These are phyloP conservation scores for Stemphylium beticola DNA, from an alignment of 2,329 filamentous ascomycete species.

Conservation along the genomic window DNA sequence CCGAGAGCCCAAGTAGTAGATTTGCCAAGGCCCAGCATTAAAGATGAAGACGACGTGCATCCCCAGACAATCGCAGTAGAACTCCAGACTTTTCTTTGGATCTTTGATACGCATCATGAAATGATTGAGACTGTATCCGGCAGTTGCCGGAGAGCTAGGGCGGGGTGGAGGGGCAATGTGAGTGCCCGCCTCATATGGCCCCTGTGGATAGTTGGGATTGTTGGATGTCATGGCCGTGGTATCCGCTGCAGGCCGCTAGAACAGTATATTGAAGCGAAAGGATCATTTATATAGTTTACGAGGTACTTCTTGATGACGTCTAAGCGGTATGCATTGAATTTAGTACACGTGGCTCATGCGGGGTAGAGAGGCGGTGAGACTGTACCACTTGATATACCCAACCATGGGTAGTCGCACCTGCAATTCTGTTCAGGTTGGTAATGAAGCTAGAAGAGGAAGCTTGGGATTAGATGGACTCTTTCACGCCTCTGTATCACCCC, in stretches of 20 bases:
- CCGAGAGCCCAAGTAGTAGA: slow-evolving; percentile 44
- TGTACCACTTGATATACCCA: not conserved
- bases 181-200: slow-evolving; percentile 27
- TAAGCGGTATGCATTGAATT: not conserved
- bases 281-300: not conserved
- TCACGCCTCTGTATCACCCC: no score
- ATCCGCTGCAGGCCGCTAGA: not conserved
- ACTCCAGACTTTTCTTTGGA: slow-evolving; percentile 32
- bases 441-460: not conserved
- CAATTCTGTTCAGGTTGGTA: not conserved
- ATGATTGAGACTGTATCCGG: slow-evolving; percentile 41
- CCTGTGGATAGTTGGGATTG: slow-evolving; percentile 28
- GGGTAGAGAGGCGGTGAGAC: slow-evolving; percentile 2
- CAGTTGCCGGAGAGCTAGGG: slow-evolving; percentile 31
- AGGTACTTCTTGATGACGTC: not conserved
- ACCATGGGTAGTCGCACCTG: no score
- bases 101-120: slow-evolving; percentile 44
- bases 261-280: not conserved
- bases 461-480: no score
- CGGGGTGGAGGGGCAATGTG: slow-evolving; percentile 37
- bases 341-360: slow-evolving; percentile 18
- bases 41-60: slow-evolving; percentile 45
- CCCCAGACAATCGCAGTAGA: slow-evolving; percentile 45
- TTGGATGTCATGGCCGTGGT: slow-evolving; percentile 8
- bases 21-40: slow-evolving; percentile 43